Evolutionary conservation across 129 eudicot genomes (phyloP).

Genomic region (Gnaphalium uliginosum): DNA sequence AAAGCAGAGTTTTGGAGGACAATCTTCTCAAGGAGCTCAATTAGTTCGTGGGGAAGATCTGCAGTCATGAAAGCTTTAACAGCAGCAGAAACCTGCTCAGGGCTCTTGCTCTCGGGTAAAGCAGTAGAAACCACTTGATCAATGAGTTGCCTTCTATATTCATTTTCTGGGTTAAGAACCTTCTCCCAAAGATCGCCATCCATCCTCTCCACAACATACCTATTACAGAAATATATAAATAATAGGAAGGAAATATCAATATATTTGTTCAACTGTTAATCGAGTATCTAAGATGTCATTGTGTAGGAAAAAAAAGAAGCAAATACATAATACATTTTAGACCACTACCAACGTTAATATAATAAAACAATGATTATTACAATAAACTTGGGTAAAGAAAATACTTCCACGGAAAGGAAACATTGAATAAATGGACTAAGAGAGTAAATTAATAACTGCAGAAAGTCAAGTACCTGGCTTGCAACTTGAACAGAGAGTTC

Average conservation of each 20-base stretch:
- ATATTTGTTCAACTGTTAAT: not conserved
- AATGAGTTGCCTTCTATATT: constrained; percentile 88
- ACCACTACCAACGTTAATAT: not conserved
- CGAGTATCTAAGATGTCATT: not conserved
- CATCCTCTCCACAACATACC: constrained; percentile 99
- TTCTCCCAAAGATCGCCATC: constrained; percentile 99
- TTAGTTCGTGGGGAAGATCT: constrained; percentile 96
- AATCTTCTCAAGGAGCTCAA: constrained; percentile 97
- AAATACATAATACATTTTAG: not conserved
- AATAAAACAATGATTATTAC: not conserved
- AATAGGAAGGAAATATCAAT: not conserved
- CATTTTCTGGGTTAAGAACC: constrained; percentile 95
- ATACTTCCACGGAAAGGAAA: not conserved
- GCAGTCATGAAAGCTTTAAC: constrained; percentile 99
- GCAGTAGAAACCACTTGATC: constrained; percentile 99
- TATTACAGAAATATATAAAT: constrained; percentile 26
- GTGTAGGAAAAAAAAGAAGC: too few species aligned
- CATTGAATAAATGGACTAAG: not conserved
- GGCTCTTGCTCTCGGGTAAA: constrained; percentile 97
- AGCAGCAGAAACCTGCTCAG: constrained; percentile 98
- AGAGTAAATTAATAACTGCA: not conserved
- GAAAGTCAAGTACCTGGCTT: constrained; percentile 65
- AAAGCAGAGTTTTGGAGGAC: constrained; percentile 98
- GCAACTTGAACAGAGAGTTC: constrained; percentile 93
- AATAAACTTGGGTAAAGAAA: not conserved